These are phyloP conservation scores for Lasiosphaeriaceae sp. DNA, from an alignment of 495 filamentous ascomycete species.

Conservation along the genomic window DNA sequence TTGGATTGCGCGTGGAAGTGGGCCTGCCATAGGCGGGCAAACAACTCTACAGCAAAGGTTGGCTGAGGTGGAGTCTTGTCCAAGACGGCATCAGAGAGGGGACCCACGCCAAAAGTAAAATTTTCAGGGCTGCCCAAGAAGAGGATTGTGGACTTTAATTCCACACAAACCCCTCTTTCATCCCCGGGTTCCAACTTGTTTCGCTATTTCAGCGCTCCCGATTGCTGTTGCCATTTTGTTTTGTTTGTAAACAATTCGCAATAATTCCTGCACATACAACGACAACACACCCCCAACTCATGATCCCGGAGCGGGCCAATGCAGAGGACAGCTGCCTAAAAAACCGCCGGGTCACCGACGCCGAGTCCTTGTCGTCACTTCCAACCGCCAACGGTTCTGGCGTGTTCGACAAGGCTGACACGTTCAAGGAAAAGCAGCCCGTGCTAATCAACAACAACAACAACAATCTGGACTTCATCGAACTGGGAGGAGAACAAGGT, in stretches of 20 bases:
- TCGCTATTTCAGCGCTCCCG: no score
- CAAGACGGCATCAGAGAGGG: slow-evolving; percentile 13
- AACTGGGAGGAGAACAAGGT: neutral
- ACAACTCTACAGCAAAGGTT: neutral
- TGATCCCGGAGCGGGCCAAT: slow-evolving; percentile 25
- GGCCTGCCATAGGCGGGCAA: neutral
- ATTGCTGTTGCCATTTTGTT: no score
- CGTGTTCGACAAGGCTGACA: neutral
- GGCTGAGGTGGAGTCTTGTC: neutral
- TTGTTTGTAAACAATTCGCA: no score
- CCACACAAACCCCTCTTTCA: no score
- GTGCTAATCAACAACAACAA: neutral
- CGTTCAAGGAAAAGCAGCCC: neutral
- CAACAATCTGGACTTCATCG: slow-evolving; percentile 3
- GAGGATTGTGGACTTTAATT: no score
- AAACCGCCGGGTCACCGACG: slow-evolving; percentile 26
- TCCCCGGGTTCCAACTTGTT: no score
- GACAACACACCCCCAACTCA: neutral
- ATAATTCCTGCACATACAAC: no score
- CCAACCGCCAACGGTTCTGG: slow-evolving; percentile 5
- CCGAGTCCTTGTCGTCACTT: slow-evolving; percentile 7
- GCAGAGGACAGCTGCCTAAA: slow-evolving; percentile 44
- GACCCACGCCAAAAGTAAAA: no score
- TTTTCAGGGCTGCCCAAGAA: no score
- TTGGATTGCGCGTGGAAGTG: neutral